These are phyloP conservation scores for Pulicaria dysenterica DNA, from an alignment of 129 eudicot species.

Conservation along the genomic window DNA sequence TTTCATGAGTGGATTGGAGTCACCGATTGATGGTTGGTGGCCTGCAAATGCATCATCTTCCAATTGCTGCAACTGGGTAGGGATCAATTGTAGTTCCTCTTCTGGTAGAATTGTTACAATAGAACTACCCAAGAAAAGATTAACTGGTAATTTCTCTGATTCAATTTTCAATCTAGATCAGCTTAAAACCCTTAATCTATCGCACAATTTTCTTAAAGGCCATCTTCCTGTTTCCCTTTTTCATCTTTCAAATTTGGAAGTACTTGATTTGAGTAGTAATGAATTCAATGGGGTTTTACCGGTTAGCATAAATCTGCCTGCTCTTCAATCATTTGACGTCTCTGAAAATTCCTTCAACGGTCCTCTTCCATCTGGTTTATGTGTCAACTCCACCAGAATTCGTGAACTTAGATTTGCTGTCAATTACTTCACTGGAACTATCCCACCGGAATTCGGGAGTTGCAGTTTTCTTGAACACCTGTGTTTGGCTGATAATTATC, in stretches of 20 bases:
- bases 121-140: conserved; percentile 40
- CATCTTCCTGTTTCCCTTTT: conserved; percentile 54
- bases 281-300: conserved; percentile 51
- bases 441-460: conserved; percentile 43
- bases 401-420: conserved; percentile 28
- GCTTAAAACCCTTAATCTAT: conserved; percentile 60
- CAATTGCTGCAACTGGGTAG: conserved; percentile 61
- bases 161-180: conserved; percentile 50
- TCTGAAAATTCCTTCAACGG: conserved; percentile 55
- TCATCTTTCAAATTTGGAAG: conserved; percentile 46
- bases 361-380: conserved; percentile 51
- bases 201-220: conserved; percentile 53
- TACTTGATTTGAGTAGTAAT: conserved; percentile 55
- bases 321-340: conserved; percentile 42
- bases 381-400: conserved; percentile 50
- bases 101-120: conserved; percentile 53
- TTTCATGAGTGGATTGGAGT: conserved; percentile 40
- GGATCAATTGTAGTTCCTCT: conserved; percentile 47
- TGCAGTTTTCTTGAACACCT: conserved; percentile 57
- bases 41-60: conserved; percentile 40
- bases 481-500: conserved; percentile 41
- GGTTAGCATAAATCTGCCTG: conserved; percentile 45
- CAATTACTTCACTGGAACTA: conserved; percentile 47
- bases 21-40: conserved; percentile 48
- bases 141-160: conserved; percentile 50